Conservation (phyloP, 495 filamentous ascomycete species). For the Choiromyces venosus region DNA sequence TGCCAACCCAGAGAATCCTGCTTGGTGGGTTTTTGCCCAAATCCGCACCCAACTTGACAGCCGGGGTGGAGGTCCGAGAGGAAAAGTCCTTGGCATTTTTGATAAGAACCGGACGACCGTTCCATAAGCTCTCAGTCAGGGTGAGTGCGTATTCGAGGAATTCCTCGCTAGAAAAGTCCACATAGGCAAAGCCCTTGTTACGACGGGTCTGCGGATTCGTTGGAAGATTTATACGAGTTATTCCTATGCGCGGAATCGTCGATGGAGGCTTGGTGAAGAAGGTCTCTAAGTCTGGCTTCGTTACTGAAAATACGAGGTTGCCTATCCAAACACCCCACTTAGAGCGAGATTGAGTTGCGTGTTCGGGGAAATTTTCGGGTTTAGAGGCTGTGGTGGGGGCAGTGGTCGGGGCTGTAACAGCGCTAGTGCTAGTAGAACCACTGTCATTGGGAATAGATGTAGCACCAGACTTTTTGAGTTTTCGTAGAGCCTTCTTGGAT, state of each 20-base stretch:
- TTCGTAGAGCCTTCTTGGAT: constrained; percentile 82
- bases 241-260: constrained; percentile 58
- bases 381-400: constrained; percentile 42
- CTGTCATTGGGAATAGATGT: constrained; percentile 25
- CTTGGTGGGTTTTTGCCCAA: constrained; percentile 57
- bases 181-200: constrained; percentile 91
- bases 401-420: constrained; percentile 44
- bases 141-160: constrained; percentile 66
- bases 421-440: constrained; percentile 34
- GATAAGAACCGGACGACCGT: constrained; percentile 75
- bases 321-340: constrained; percentile 90
- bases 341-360: constrained; percentile 51
- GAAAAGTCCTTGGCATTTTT: constrained; percentile 84
- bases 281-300: constrained; percentile 61
- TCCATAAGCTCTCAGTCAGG: constrained; percentile 70
- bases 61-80: constrained; percentile 56
- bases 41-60: constrained; percentile 37
- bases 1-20: constrained; percentile 84
- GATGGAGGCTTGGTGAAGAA: constrained; percentile 59
- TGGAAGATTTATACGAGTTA: constrained; percentile 82
- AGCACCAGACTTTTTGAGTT: constrained; percentile 63
- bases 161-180: constrained; percentile 72
- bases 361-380: constrained; percentile 38
- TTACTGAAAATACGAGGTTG: constrained; percentile 78
- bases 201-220: constrained; percentile 44